Percentiles rank a stretch among this genome's conserved stretches.
phyloP scores from a whole-genome alignment of 2,329 filamentous ascomycete genomes.

The Oidium heveae region DNA sequence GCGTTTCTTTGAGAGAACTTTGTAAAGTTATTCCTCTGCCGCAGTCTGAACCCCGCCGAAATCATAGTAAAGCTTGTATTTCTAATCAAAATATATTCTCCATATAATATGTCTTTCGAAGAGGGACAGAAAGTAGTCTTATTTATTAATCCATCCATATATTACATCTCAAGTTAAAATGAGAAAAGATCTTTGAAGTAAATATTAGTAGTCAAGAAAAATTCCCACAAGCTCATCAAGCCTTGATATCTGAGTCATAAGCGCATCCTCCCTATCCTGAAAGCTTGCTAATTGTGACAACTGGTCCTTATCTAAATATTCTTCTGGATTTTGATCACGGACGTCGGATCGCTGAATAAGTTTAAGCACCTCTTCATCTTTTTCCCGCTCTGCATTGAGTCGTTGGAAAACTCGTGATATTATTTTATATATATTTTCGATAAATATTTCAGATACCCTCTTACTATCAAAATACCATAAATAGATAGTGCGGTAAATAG shows the following conservation, averaged over 20 bases:
- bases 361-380: constrained; percentile 45
- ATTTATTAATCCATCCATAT: no score
- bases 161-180: no score
- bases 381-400: constrained; percentile 47
- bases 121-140: no score
- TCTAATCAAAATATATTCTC: no score
- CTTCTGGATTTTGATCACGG: constrained; percentile 48
- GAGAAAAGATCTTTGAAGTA: no score
- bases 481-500: constrained; percentile 65
- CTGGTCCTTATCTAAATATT: constrained; percentile 52
- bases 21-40: no score
- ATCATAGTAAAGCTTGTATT: no score
- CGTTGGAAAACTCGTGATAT: constrained; percentile 73
- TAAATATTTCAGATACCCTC: constrained; percentile 39
- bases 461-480: constrained; percentile 77
- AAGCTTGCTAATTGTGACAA: constrained; percentile 34
- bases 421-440: constrained; percentile 68
- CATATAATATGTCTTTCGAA: no score
- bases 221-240: constrained; percentile 69
- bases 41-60: no score
- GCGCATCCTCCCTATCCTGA: constrained; percentile 40
- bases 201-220: constrained; percentile 44
- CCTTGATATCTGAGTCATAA: constrained; percentile 54
- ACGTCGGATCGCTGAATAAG: constrained; percentile 74
- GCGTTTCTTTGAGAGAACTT: no score